These are phyloP conservation scores for Microthyrium microscopicum DNA, from an alignment of 2,329 filamentous ascomycete species.

Conservation along the genomic window DNA sequence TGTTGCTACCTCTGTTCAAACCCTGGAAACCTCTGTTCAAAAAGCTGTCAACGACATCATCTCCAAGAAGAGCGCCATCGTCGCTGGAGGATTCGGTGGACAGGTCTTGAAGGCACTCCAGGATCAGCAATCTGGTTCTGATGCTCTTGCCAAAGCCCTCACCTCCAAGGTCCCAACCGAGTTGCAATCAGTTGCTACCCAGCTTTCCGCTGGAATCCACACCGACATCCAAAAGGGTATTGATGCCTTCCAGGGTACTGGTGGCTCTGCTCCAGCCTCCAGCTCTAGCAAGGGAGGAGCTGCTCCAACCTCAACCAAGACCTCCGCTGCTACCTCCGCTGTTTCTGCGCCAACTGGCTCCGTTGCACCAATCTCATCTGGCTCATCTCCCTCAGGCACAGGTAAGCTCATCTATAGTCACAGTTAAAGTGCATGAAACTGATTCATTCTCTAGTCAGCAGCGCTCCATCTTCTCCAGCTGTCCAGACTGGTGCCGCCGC, in stretches of 20 bases:
- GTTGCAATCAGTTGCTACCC: conserved; percentile 12
- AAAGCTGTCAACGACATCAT: conserved; percentile 13
- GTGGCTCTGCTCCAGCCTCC: no score
- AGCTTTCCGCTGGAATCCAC: conserved; percentile 17
- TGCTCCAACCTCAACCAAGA: no score
- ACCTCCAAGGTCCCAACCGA: conserved; percentile 16
- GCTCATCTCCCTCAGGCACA: no score
- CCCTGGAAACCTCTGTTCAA: conserved; percentile 15
- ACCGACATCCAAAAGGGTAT: conserved; percentile 18
- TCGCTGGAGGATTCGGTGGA: conserved; percentile 12
- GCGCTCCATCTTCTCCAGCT: no score
- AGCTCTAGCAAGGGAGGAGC: no score
- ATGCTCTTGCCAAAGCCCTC: conserved; percentile 15
- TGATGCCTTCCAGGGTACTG: conserved; percentile 11
- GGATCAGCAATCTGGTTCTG: conserved; percentile 15
- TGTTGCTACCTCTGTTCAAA: conserved; percentile 14
- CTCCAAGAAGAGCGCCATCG: conserved; percentile 15
- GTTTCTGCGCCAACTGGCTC: no score
- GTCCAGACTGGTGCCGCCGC: no score
- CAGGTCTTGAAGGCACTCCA: conserved; percentile 13
- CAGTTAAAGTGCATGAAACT: no score
- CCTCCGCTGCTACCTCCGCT: no score
- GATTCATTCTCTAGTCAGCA: no score
- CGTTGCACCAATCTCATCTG: no score
- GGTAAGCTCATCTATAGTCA: no score